These are phyloP conservation scores for Pythium volutum DNA, from an alignment of 352 stramenopile species.

Conservation along the genomic window DNA sequence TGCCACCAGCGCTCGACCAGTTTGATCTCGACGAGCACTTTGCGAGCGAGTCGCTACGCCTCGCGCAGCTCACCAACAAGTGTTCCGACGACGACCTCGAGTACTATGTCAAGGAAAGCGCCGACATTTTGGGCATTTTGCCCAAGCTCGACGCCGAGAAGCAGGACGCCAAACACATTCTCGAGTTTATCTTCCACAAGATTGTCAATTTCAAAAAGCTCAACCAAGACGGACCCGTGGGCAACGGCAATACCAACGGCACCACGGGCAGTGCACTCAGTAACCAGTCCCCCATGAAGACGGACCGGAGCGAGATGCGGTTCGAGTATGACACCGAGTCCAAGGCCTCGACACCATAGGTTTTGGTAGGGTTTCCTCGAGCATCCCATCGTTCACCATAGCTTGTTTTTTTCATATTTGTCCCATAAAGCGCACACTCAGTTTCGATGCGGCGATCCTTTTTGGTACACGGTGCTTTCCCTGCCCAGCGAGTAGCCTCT, in stretches of 20 bases:
- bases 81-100: slow-evolving; percentile 93
- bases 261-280: background rate
- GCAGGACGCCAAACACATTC: slow-evolving; percentile 85
- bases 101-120: slow-evolving; percentile 93
- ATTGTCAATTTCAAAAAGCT: slow-evolving; percentile 94
- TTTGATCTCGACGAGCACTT: slow-evolving; percentile 98
- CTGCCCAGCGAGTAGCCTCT: slow-evolving; percentile 55
- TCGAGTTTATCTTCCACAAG: slow-evolving; percentile 91
- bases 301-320: slow-evolving; percentile 18
- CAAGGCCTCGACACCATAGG: slow-evolving; percentile 47
- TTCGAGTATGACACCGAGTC: slow-evolving; percentile 55
- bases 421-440: background rate
- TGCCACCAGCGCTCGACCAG: slow-evolving; percentile 91
- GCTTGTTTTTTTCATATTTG: background rate
- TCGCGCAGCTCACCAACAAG: slow-evolving; percentile 96
- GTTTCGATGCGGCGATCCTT: slow-evolving; percentile 18
- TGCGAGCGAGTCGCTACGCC: slow-evolving; percentile 86
- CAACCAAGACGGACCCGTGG: slow-evolving; percentile 58
- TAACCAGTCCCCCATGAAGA: slow-evolving; percentile 16
- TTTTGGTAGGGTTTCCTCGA: background rate
- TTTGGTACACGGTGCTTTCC: slow-evolving; percentile 68
- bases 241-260: background rate
- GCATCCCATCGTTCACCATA: background rate
- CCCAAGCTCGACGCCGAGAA: slow-evolving; percentile 69
- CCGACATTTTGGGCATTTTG: slow-evolving; percentile 90